A percentile compares a stretch with the other conserved stretches of the same genome.
Evolutionary conservation across 768 basidiomycete species (phyloP).

Genomic region (Pholiota conissans): DNA sequence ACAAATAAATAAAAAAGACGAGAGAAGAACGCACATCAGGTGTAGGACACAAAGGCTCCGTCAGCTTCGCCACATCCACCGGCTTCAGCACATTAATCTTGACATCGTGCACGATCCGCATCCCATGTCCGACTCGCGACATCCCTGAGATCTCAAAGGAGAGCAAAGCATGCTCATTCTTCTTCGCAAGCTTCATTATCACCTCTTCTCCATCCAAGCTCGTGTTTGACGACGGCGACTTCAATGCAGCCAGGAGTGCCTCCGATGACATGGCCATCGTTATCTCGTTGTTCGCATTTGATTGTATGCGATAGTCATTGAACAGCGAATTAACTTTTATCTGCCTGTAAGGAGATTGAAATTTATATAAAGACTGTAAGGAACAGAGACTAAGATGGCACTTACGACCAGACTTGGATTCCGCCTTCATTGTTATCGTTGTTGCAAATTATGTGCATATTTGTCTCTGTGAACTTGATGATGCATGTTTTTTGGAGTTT

Average conservation of each 20-base stretch:
- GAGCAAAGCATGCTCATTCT: slow-evolving; percentile 75
- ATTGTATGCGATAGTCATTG: slow-evolving; percentile 80
- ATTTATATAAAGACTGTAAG: neutral
- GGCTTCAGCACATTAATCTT: slow-evolving; percentile 80
- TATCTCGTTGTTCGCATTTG: slow-evolving; percentile 82
- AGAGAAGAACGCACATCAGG: slow-evolving; percentile 61
- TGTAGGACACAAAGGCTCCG: slow-evolving; percentile 83
- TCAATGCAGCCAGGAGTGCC: slow-evolving; percentile 73
- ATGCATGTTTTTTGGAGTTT: slow-evolving; percentile 85
- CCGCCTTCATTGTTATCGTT: slow-evolving; percentile 79
- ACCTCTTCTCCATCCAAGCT: slow-evolving; percentile 63
- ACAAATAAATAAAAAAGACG: neutral
- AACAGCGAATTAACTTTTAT: slow-evolving; percentile 71
- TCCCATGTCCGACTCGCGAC: slow-evolving; percentile 60
- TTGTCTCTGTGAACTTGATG: slow-evolving; percentile 72
- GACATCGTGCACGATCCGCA: slow-evolving; percentile 78
- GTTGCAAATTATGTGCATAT: slow-evolving; percentile 84
- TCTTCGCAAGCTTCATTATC: slow-evolving; percentile 85
- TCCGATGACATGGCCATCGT: slow-evolving; percentile 73
- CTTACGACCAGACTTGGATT: slow-evolving; percentile 78
- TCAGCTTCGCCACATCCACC: slow-evolving; percentile 66
- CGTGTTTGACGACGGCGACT: slow-evolving; percentile 54
- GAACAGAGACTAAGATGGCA: neutral
- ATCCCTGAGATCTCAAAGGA: slow-evolving; percentile 73
- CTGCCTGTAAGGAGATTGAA: slow-evolving; percentile 45